Conservation (phyloP, 108 stramenopile genomes). For the Parietichytrium sp. region DNA sequence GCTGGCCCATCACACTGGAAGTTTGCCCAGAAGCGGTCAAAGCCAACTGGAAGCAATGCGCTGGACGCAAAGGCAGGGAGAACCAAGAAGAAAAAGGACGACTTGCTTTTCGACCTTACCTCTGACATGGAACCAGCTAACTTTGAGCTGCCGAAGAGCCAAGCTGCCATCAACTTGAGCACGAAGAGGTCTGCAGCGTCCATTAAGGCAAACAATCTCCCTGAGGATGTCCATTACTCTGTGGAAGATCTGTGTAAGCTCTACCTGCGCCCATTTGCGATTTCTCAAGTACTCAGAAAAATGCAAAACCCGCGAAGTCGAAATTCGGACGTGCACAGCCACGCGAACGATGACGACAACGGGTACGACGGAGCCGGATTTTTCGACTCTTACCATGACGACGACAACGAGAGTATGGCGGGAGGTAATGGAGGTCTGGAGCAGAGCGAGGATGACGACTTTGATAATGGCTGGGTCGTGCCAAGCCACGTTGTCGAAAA, state of each 20-base stretch:
- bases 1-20: slow-evolving; percentile 50
- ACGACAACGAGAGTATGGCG: not conserved
- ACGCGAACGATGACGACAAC: not conserved
- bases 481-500: slow-evolving; percentile 47
- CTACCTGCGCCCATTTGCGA: slow-evolving; percentile 33
- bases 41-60: not conserved
- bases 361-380: not conserved
- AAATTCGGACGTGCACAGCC: not conserved
- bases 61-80: not conserved
- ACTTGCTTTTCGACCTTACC: not conserved
- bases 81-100: not conserved
- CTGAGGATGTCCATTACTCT: slow-evolving; percentile 14
- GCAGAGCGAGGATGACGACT: not conserved
- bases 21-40: slow-evolving; percentile 28
- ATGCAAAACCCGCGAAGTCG: not conserved
- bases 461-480: slow-evolving; percentile 39
- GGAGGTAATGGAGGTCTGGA: not conserved
- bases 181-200: not conserved
- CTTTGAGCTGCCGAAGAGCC: not conserved
- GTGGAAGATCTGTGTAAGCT: slow-evolving; percentile 44
- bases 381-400: not conserved
- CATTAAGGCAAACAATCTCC: not conserved
- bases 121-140: not conserved
- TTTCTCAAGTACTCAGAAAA: not conserved
- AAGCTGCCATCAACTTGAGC: not conserved